A percentile compares a stretch with the other conserved stretches of the same genome.
Evolutionary conservation across 2,329 filamentous ascomycete genomes (phyloP).

Genomic region (Calycina herbarum): DNA sequence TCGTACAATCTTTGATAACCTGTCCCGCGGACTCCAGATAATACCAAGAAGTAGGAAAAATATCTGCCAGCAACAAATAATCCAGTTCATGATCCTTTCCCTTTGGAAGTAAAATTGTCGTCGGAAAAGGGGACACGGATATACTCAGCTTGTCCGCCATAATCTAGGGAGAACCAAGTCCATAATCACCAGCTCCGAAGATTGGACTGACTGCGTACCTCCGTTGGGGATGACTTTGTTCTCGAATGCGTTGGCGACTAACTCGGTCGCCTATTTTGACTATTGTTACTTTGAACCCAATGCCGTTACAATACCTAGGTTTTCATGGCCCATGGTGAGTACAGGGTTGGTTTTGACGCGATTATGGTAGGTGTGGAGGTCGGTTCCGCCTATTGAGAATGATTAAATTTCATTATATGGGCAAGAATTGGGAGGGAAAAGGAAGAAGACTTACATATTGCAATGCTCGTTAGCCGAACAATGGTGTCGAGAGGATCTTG

Average conservation of each 20-base stretch:
- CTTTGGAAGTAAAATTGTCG: constrained; percentile 63
- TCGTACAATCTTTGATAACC: constrained; percentile 39
- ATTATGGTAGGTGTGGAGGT: neutral
- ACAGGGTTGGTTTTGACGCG: neutral
- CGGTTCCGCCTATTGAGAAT: neutral
- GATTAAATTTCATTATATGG: constrained; percentile 61
- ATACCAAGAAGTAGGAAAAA: constrained; percentile 55
- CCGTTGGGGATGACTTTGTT: constrained; percentile 57
- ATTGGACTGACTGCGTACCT: constrained; percentile 54
- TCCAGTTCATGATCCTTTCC: constrained; percentile 67
- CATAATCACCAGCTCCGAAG: constrained; percentile 60
- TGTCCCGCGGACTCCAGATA: constrained; percentile 59
- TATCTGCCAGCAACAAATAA: constrained; percentile 54
- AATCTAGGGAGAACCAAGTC: constrained; percentile 58
- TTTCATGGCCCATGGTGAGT: constrained; percentile 69
- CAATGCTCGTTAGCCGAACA: constrained; percentile 46
- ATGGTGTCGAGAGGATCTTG: constrained; percentile 49
- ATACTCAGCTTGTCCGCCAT: constrained; percentile 73
- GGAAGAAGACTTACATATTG: constrained; percentile 14
- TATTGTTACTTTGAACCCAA: constrained; percentile 66
- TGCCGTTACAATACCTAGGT: constrained; percentile 73
- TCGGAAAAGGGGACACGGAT: constrained; percentile 66
- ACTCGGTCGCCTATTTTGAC: constrained; percentile 75
- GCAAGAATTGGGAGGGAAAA: constrained; percentile 25
- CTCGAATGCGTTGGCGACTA: constrained; percentile 77